phyloP scores from a whole-genome alignment of 805 yeast genomes.

The Komagataella kurtzmanii region DNA sequence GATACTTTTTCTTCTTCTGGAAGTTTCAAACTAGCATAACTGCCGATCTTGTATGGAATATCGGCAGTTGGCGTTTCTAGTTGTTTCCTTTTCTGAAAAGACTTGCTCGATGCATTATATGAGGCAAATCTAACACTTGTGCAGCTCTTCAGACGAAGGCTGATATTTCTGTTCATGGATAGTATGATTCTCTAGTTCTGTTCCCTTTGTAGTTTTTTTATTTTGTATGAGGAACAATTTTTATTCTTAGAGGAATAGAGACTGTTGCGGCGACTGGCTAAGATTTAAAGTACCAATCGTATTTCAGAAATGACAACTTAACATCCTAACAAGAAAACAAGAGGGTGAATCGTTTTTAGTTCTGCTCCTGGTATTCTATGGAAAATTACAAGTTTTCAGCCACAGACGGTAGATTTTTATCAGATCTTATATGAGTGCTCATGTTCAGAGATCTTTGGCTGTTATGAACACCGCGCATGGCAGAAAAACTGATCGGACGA shows the following conservation, averaged over 20 bases:
- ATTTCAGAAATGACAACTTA: not conserved
- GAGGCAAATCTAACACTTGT: not conserved
- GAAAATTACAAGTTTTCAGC: too few species aligned
- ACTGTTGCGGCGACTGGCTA: not conserved
- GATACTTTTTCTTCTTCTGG: slow-evolving; percentile 21
- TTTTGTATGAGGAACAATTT: not conserved
- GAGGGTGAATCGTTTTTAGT: too few species aligned
- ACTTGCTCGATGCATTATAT: not conserved
- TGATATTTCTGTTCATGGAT: not conserved
- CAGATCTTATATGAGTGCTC: not conserved
- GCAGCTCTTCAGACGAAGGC: not conserved
- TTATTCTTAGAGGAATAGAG: not conserved
- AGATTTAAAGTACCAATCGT: not conserved
- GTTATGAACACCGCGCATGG: slow-evolving; percentile 1
- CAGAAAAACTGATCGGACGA: slow-evolving; percentile 5
- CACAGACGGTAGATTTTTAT: not conserved
- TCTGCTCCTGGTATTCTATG: too few species aligned
- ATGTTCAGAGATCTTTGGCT: not conserved
- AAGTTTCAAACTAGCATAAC: slow-evolving; percentile 30
- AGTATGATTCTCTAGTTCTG: not conserved
- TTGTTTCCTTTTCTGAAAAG: slow-evolving; percentile 3
- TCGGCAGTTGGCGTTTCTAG: slow-evolving; percentile 7
- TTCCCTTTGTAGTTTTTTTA: not conserved
- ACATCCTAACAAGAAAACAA: not conserved
- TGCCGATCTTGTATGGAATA: slow-evolving; percentile 28